Evolutionary conservation across 2,329 filamentous ascomycete genomes (phyloP).

Genomic region (Monosporascus sp.): DNA sequence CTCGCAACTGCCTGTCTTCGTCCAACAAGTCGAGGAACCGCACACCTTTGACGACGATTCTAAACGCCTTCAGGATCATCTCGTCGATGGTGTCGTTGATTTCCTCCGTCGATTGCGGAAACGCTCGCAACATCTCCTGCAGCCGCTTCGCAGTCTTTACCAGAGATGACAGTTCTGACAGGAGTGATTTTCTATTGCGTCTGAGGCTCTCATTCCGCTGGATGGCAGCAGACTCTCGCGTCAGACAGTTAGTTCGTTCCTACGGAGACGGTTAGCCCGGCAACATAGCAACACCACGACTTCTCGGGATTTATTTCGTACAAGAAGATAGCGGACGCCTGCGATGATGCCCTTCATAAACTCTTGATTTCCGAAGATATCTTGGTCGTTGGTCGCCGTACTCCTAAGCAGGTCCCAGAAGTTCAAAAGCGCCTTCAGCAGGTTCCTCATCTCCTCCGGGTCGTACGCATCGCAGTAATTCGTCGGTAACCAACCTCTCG

Average conservation of each 20-base stretch:
- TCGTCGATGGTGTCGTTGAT: slow-evolving; percentile 80
- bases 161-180: slow-evolving; percentile 83
- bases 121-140: slow-evolving; percentile 62
- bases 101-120: slow-evolving; percentile 44
- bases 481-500: slow-evolving; percentile 90
- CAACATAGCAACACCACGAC: slow-evolving; percentile 3
- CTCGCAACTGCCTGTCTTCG: slow-evolving; percentile 49
- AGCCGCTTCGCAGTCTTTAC: slow-evolving; percentile 85
- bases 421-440: slow-evolving; percentile 80
- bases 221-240: slow-evolving; percentile 71
- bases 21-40: slow-evolving; percentile 84
- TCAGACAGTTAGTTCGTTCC: slow-evolving; percentile 86
- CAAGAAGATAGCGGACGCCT: slow-evolving; percentile 82
- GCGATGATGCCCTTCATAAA: slow-evolving; percentile 93
- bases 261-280: slow-evolving; percentile 30
- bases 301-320: slow-evolving; percentile 34
- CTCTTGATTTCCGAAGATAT: slow-evolving; percentile 84
- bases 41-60: slow-evolving; percentile 86
- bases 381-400: slow-evolving; percentile 67
- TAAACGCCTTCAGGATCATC: slow-evolving; percentile 90
- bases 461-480: slow-evolving; percentile 98
- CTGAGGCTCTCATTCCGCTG: slow-evolving; percentile 71
- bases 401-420: slow-evolving; percentile 88
- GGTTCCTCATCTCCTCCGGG: slow-evolving; percentile 75
- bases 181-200: slow-evolving; percentile 75